Evolutionary conservation across 106 monocot species (phyloP).

Genomic region (Xerophyta viscosa): DNA sequence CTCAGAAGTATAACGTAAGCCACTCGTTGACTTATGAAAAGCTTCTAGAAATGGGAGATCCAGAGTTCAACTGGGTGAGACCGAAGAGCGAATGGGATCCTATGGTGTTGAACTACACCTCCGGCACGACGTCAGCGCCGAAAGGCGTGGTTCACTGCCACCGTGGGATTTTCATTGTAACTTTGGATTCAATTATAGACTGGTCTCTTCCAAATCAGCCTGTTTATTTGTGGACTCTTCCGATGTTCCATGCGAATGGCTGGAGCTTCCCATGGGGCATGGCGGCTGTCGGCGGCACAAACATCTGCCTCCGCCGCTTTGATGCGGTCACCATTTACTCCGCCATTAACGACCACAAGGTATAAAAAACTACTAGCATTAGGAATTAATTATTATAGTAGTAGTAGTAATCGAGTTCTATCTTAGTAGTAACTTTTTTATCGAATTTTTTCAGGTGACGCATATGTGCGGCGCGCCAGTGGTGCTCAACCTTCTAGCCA

Average conservation of each 20-base stretch:
- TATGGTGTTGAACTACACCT: constrained; percentile 41
- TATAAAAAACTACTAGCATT: too few species aligned
- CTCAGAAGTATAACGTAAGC: too few species aligned
- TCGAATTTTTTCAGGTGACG: too few species aligned
- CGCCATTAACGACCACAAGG: constrained; percentile 17
- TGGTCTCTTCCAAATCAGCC: constrained; percentile 23
- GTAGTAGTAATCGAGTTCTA: too few species aligned
- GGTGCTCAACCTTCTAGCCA: constrained; percentile 10
- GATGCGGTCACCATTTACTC: constrained; percentile 20
- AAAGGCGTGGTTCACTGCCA: constrained; percentile 49
- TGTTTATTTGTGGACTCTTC: constrained; percentile 45
- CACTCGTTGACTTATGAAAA: constrained; percentile 2
- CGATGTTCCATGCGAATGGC: constrained; percentile 52
- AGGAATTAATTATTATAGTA: too few species aligned
- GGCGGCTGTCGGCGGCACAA: constrained; percentile 38
- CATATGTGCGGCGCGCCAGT: constrained; percentile 10
- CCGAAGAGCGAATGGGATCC: constrained; percentile 35
- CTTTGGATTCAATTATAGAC: constrained; percentile 17
- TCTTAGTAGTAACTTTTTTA: too few species aligned
- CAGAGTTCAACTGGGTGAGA: constrained; percentile 28
- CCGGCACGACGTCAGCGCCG: constrained; percentile 38
- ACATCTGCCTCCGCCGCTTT: constrained; percentile 40
- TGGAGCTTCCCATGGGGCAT: constrained; percentile 41
- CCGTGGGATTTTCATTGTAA: constrained; percentile 26
- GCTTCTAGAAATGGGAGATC: constrained; percentile 6